A percentile compares a stretch with the other conserved stretches of the same genome.
Evolutionary conservation across 139 green algal species (phyloP).

Genomic region (Chlamydomonas incerta): DNA sequence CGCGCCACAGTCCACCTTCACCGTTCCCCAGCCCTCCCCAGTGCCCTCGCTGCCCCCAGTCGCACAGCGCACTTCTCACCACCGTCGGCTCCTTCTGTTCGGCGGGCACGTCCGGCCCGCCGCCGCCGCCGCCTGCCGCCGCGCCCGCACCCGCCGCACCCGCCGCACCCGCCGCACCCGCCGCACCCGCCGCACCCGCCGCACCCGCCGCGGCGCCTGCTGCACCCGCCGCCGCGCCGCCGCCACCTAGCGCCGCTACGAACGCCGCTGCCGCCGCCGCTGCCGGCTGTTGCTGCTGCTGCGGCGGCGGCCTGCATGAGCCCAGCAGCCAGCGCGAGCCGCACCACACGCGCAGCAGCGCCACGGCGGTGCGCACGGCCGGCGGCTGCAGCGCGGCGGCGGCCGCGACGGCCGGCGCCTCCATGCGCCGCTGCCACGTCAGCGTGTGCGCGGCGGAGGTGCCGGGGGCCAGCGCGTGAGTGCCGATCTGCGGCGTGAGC

Average conservation of each 20-base stretch:
- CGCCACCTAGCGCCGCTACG: not conserved
- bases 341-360: conserved; percentile 22
- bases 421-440: conserved; percentile 8
- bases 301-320: not conserved
- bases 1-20: too few species aligned
- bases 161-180: not conserved
- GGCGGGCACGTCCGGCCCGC: not conserved
- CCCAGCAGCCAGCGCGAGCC: conserved; percentile 30
- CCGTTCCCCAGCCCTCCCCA: too few species aligned
- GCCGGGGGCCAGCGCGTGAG: conserved; percentile 21
- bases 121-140: not conserved
- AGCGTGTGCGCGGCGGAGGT: not conserved
- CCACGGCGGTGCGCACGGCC: not conserved
- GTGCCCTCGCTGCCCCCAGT: too few species aligned
- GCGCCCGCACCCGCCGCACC: not conserved
- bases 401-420: not conserved
- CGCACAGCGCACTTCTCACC: not conserved
- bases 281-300: not conserved
- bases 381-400: not conserved
- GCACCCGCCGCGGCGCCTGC: not conserved
- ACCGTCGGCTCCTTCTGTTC: conserved; percentile 27
- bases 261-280: not conserved
- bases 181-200: not conserved
- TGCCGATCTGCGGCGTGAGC: conserved; percentile 7
- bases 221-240: not conserved